These are phyloP conservation scores for Angomonas ambiguus DNA, from an alignment of 208 protist genomes.

Conservation along the genomic window DNA sequence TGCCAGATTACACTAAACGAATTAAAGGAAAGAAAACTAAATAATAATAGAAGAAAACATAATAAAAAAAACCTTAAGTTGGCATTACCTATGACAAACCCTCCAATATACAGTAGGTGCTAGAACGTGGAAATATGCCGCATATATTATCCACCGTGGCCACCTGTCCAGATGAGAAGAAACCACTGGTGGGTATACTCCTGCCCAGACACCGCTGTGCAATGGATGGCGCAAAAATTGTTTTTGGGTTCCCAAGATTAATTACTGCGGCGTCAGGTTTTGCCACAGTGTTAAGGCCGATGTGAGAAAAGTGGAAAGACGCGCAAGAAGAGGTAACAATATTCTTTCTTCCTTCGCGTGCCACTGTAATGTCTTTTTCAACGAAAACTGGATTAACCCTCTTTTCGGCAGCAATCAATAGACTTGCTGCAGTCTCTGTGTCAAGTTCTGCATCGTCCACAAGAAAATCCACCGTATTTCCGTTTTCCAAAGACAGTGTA, in stretches of 20 bases:
- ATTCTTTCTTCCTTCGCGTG: constrained; percentile 60
- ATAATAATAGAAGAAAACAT: background rate
- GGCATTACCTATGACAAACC: constrained; percentile 34
- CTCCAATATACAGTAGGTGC: constrained; percentile 77
- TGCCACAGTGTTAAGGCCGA: constrained; percentile 68
- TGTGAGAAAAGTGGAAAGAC: constrained; percentile 80
- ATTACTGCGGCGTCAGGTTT: constrained; percentile 55
- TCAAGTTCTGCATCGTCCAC: constrained; percentile 84
- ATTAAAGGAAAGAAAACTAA: constrained; percentile 12
- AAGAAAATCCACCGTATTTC: constrained; percentile 50
- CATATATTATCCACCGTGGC: constrained; percentile 42
- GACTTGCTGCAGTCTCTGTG: constrained; percentile 59
- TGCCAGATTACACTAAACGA: background rate
- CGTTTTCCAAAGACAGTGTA: constrained; percentile 20
- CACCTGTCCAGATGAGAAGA: constrained; percentile 76
- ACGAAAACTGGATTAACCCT: constrained; percentile 36
- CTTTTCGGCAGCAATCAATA: constrained; percentile 59
- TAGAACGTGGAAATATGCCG: constrained; percentile 62
- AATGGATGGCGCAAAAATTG: constrained; percentile 58
- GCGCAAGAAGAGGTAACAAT: constrained; percentile 63
- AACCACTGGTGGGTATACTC: constrained; percentile 53
- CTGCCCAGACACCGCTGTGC: constrained; percentile 73
- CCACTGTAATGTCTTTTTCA: constrained; percentile 72
- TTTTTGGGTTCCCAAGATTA: constrained; percentile 46
- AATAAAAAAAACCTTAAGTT: background rate